Percentiles rank a stretch among this genome's conserved stretches.
Evolutionary conservation across 2,329 filamentous ascomycete genomes (phyloP).

Genomic region (Neoarthrinium moseri): DNA sequence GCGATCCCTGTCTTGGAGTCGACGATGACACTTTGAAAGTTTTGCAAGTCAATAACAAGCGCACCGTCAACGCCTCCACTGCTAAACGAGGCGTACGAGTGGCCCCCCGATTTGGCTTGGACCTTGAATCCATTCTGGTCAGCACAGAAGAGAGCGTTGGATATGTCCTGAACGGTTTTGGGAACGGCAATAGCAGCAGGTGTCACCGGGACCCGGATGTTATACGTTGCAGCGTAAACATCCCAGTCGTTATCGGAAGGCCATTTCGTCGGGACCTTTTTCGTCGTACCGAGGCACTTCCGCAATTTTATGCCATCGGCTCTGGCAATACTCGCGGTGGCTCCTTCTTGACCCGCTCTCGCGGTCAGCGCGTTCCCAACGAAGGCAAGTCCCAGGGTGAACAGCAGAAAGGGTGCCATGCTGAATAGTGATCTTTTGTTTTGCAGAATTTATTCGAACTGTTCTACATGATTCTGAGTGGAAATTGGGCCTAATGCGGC

Average conservation of each 20-base stretch:
- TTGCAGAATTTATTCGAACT: no score
- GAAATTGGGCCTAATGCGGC: no score
- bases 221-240: slow-evolving; percentile 16
- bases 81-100: slow-evolving; percentile 48
- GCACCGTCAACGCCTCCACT: slow-evolving; percentile 30
- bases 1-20: slow-evolving; percentile 20
- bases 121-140: slow-evolving; percentile 36
- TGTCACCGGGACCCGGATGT: slow-evolving; percentile 17
- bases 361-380: no score
- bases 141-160: slow-evolving; percentile 38
- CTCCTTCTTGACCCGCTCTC: no score
- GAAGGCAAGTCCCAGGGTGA: no score
- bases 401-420: no score
- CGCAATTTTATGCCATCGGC: not conserved
- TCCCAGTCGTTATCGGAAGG: not conserved
- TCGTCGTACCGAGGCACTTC: not conserved
- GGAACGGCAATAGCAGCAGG: slow-evolving; percentile 23
- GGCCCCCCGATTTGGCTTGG: slow-evolving; percentile 46
- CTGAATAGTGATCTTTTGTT: no score
- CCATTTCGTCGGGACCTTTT: not conserved
- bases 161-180: slow-evolving; percentile 28
- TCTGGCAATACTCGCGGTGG: no score
- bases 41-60: slow-evolving; percentile 32
- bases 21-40: slow-evolving; percentile 22
- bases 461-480: no score